A percentile compares a stretch with the other conserved stretches of the same genome.
Conservation (phyloP, 1,139 yeast genomes). For the Hyphopichia pseudoburtonii region DNA sequence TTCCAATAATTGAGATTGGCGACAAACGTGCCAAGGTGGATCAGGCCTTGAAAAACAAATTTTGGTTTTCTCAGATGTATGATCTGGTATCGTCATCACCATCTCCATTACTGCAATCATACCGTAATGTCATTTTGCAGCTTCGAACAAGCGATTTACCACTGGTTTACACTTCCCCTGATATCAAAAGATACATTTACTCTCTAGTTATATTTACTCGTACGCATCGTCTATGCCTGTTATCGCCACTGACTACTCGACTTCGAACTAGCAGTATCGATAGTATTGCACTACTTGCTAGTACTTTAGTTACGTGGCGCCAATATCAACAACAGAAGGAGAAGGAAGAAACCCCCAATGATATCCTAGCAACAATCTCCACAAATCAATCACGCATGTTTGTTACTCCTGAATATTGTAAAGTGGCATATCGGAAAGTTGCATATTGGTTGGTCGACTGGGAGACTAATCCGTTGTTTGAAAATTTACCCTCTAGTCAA, state of each 20-base stretch:
- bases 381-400: no score
- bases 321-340: conserved; percentile 18
- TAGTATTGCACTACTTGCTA: conserved; percentile 37
- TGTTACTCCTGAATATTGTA: conserved; percentile 41
- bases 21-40: conserved; percentile 18
- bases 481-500: conserved; percentile 3
- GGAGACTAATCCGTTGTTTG: conserved; percentile 28
- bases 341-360: conserved; percentile 8
- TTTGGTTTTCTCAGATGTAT: conserved; percentile 33
- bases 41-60: conserved; percentile 36
- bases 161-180: no score
- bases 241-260: conserved; percentile 38
- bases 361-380: no score
- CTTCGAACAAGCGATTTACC: no score
- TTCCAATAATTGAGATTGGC: conserved; percentile 22
- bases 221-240: conserved; percentile 40
- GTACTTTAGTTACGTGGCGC: conserved; percentile 33
- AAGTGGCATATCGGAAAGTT: conserved; percentile 42
- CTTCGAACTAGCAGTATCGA: conserved; percentile 44
- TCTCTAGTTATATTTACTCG: conserved; percentile 22
- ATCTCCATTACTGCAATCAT: neutral
- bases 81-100: neutral
- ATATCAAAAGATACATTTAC: no score
- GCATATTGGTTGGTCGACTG: conserved; percentile 50
- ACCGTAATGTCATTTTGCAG: conserved; percentile 7